These are phyloP conservation scores for Pterocarpus macrocarpus DNA, from an alignment of 306 rosid species.

Conservation along the genomic window DNA sequence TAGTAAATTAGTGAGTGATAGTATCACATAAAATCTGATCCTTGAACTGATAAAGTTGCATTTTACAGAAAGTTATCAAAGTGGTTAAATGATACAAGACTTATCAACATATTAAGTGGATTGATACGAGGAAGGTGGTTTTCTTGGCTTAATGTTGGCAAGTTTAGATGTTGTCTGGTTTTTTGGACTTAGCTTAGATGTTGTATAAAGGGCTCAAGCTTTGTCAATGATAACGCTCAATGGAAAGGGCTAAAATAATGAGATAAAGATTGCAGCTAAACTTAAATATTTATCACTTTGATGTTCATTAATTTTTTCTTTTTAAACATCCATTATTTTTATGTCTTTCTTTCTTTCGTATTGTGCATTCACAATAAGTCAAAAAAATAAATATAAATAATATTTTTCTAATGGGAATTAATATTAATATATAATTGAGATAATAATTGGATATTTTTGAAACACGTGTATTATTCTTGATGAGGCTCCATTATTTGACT, in stretches of 20 bases:
- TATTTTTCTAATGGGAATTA: no score
- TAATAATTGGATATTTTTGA: no score
- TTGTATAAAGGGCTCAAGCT: background rate
- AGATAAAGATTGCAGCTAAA: background rate
- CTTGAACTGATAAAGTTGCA: background rate
- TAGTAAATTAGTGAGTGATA: background rate
- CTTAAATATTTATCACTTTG: background rate
- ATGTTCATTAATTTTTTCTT: background rate
- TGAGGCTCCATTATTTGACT: no score
- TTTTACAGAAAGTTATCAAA: no score
- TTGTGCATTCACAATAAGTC: no score
- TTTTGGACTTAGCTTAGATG: background rate
- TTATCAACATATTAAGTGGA: background rate
- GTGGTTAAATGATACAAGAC: background rate
- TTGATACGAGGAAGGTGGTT: background rate
- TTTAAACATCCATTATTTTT: background rate
- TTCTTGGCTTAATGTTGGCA: no score
- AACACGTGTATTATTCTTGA: no score
- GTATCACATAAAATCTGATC: background rate
- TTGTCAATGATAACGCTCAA: background rate
- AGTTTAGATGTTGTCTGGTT: background rate
- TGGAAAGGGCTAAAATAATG: background rate
- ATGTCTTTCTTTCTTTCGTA: no score
- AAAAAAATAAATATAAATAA: no score
- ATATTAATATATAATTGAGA: no score